phyloP scores from a whole-genome alignment of 345 rosid species.

The Isatis tinctoria region DNA sequence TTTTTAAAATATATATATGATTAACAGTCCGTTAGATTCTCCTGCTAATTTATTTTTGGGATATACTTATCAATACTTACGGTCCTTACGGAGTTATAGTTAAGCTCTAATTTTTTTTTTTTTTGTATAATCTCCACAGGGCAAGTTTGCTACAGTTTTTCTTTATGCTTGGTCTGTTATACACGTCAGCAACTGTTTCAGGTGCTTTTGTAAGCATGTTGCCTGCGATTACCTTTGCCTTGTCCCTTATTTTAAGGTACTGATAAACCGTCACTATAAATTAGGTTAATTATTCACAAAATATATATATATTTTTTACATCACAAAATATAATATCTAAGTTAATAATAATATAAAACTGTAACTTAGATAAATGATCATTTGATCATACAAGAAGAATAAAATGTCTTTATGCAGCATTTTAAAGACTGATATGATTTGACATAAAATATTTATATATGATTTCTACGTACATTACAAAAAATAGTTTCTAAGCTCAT shows the following conservation, averaged over 20 bases:
- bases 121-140: slow-evolving; percentile 25
- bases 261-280: neutral
- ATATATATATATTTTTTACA: no score
- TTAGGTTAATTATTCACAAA: neutral
- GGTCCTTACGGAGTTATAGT: neutral
- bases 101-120: neutral
- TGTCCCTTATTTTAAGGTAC: slow-evolving; percentile 51
- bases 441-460: no score
- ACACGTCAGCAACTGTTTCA: slow-evolving; percentile 56
- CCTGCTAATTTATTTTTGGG: neutral
- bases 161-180: slow-evolving; percentile 49
- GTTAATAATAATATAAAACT: neutral
- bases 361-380: neutral
- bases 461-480: no score
- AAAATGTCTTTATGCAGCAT: no score
- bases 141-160: slow-evolving; percentile 47
- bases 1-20: no score
- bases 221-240: slow-evolving; percentile 51
- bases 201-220: slow-evolving; percentile 50
- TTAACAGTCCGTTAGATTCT: neutral
- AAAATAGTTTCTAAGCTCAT: no score
- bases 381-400: no score
- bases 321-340: no score
- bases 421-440: no score
- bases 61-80: neutral